Conservation (phyloP, 306 rosid species). For the Prinsepia uniflora region DNA sequence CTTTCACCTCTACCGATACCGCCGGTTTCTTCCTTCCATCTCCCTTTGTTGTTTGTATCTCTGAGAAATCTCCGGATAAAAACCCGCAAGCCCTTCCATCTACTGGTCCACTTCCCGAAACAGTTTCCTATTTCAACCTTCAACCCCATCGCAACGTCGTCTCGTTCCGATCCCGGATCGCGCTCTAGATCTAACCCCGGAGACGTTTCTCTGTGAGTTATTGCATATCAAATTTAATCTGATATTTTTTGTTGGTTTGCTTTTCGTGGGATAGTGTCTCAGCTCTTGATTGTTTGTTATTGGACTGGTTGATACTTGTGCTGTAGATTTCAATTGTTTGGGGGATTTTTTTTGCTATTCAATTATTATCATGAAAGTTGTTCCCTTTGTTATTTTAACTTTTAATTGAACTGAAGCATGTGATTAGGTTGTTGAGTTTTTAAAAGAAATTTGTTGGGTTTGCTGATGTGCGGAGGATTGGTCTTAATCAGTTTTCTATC, state of each 20-base stretch:
- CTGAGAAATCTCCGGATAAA: constrained; percentile 15
- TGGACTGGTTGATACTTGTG: neutral
- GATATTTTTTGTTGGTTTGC: neutral
- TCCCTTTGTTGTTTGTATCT: constrained; percentile 10
- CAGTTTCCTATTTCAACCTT: neutral
- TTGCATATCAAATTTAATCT: neutral
- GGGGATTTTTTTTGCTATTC: neutral
- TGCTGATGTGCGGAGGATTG: neutral
- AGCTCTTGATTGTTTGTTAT: constrained; percentile 17
- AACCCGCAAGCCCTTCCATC: neutral
- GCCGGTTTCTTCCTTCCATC: constrained; percentile 36
- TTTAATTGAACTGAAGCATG: neutral
- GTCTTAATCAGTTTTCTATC: neutral
- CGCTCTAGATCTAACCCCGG: constrained; percentile 27
- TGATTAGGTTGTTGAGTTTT: constrained; percentile 3
- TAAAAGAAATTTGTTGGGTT: too few relatives aligned
- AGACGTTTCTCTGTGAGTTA: constrained; percentile 26
- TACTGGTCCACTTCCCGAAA: neutral
- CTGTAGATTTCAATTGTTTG: constrained; percentile 3
- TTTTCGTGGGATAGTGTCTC: neutral
- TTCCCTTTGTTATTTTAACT: neutral
- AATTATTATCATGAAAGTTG: neutral
- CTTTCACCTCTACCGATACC: constrained; percentile 24
- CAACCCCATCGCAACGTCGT: constrained; percentile 31
- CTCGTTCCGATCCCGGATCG: constrained; percentile 25